Evolutionary conservation across 805 yeast species (phyloP).

Genomic region (Candida ovalis): DNA sequence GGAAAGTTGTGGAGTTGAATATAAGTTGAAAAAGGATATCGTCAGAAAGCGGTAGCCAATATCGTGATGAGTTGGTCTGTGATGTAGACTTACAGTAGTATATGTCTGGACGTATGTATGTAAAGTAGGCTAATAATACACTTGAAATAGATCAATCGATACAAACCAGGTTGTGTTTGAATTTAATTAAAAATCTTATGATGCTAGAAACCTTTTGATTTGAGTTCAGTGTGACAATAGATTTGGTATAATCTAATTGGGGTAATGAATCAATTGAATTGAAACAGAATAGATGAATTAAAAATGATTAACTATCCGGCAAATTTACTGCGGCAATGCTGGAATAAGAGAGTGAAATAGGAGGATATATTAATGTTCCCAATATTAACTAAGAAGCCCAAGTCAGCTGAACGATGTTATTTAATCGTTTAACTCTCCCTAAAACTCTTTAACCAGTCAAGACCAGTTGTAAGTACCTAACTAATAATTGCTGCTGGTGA

Average conservation of each 20-base stretch:
- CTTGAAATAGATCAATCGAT: neutral
- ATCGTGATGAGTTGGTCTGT: too few species aligned
- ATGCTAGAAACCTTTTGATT: too few species aligned
- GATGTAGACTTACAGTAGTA: too few species aligned
- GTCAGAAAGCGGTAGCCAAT: too few species aligned
- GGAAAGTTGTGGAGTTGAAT: neutral
- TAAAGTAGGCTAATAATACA: neutral
- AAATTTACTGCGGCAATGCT: neutral
- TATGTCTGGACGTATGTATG: too few species aligned
- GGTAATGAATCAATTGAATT: neutral
- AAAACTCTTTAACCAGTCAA: neutral
- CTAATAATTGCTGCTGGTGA: neutral
- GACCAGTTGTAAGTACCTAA: neutral
- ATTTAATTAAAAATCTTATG: too few species aligned
- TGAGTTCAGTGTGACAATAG: too few species aligned
- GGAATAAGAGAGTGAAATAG: neutral
- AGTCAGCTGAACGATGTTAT: too few species aligned
- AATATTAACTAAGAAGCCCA: too few species aligned
- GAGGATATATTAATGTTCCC: neutral
- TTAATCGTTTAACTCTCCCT: too few species aligned
- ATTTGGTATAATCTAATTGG: neutral
- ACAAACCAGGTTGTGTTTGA: neutral
- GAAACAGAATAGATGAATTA: neutral
- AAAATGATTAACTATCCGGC: neutral
- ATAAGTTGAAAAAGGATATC: too few species aligned